These are phyloP conservation scores for Bipolaris oryzae DNA, from an alignment of 2,329 filamentous ascomycete genomes.

Conservation along the genomic window DNA sequence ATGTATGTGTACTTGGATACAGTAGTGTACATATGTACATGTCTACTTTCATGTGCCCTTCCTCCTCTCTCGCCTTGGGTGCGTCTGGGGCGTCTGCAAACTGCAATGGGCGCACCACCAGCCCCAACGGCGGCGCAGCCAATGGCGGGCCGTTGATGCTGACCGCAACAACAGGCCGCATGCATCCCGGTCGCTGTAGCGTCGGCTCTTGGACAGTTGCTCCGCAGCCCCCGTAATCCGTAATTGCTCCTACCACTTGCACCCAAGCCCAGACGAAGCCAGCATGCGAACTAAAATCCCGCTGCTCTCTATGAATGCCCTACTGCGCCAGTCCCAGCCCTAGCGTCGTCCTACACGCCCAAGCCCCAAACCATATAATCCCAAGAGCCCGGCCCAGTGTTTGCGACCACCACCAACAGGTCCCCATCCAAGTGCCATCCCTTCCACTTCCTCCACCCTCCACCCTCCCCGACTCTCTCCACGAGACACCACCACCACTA, in stretches of 20 bases:
- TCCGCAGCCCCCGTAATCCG: slow-evolving; percentile 29
- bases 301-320: slow-evolving; percentile 19
- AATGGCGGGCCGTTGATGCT: slow-evolving; percentile 22
- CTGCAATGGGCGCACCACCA: not conserved
- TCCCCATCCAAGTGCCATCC: slow-evolving; percentile 17
- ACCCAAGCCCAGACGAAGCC: slow-evolving; percentile 1
- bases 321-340: slow-evolving; percentile 13
- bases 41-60: not conserved
- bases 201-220: slow-evolving; percentile 20
- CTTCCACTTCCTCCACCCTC: slow-evolving; percentile 9
- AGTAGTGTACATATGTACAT: too few relatives aligned
- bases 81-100: not conserved
- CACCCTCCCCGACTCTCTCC: not conserved
- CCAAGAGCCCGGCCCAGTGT: slow-evolving; percentile 23
- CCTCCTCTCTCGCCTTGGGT: not conserved
- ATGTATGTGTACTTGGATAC: not conserved
- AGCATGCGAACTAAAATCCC: slow-evolving; percentile 31
- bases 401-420: slow-evolving; percentile 20
- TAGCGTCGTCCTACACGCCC: slow-evolving; percentile 15
- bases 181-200: slow-evolving; percentile 17
- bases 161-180: slow-evolving; percentile 22
- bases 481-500: slow-evolving; percentile 18
- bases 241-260: slow-evolving; percentile 17
- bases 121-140: slow-evolving; percentile 10
- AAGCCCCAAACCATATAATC: slow-evolving; percentile 24